Conservation (phyloP, 169 alveolate genomes). For the Cryptosporidium viatorum region DNA sequence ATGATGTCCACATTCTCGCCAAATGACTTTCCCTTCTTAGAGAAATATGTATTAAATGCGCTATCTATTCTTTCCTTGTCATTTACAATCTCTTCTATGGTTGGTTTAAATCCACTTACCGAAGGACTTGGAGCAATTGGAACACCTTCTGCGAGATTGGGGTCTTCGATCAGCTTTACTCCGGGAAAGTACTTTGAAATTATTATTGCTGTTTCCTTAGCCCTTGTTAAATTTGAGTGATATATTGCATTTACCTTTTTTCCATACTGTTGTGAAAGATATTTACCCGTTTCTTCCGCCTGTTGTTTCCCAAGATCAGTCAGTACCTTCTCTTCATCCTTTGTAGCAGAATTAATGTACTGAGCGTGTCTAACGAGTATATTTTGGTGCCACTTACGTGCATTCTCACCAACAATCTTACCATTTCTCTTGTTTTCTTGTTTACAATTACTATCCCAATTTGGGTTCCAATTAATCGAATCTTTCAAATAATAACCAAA, state of each 20-base stretch:
- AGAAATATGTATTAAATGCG: conserved; percentile 78
- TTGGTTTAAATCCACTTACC: conserved; percentile 78
- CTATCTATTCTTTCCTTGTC: conserved; percentile 79
- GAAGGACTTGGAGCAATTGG: conserved; percentile 81
- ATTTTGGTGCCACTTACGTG: conserved; percentile 73
- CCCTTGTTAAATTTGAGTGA: conserved; percentile 80
- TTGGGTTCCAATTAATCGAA: conserved; percentile 48
- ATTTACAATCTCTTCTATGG: conserved; percentile 66
- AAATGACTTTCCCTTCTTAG: conserved; percentile 57
- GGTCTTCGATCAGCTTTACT: conserved; percentile 77
- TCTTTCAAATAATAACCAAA: conserved; percentile 65
- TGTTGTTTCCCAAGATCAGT: conserved; percentile 80
- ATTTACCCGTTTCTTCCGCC: conserved; percentile 78
- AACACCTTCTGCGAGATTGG: conserved; percentile 81
- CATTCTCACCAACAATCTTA: neutral
- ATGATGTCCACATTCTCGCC: conserved; percentile 77
- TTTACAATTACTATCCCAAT: conserved; percentile 40
- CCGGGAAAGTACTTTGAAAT: conserved; percentile 80
- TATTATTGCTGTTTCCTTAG: conserved; percentile 81
- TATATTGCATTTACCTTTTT: conserved; percentile 75
- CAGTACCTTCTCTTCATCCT: conserved; percentile 77
- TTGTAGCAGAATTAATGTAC: conserved; percentile 64
- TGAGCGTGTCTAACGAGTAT: conserved; percentile 81
- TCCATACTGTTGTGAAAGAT: conserved; percentile 74
- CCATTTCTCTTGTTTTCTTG: neutral